Percentiles rank a stretch among this genome's conserved stretches.
These are phyloP conservation scores for Dactylellina leptospora DNA, from an alignment of 2,329 filamentous ascomycete genomes.

Conservation along the genomic window DNA sequence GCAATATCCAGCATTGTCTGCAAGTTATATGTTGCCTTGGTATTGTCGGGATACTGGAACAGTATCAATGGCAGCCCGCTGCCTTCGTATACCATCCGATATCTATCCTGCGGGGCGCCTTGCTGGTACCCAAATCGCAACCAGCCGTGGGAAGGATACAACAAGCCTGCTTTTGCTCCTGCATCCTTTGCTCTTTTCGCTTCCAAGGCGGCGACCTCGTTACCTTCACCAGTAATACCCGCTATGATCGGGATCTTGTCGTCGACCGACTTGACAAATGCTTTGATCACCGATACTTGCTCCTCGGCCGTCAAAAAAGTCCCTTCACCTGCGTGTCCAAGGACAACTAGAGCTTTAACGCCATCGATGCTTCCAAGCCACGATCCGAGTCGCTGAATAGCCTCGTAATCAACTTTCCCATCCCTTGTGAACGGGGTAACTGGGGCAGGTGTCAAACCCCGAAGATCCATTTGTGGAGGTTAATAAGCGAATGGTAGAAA, in stretches of 20 bases:
- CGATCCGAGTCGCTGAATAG: constrained; percentile 66
- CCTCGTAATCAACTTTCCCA: constrained; percentile 65
- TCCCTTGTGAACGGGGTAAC: constrained; percentile 66
- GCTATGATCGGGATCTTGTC: constrained; percentile 66
- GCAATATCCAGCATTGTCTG: constrained; percentile 67
- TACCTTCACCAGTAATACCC: constrained; percentile 66
- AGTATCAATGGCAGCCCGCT: constrained; percentile 65
- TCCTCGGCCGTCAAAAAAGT: constrained; percentile 66
- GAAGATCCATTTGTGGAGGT: constrained; percentile 61
- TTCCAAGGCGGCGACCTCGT: constrained; percentile 66
- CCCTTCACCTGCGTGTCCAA: constrained; percentile 67
- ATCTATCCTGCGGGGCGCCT: constrained; percentile 66
- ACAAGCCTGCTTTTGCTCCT: constrained; percentile 65
- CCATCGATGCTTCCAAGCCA: constrained; percentile 66
- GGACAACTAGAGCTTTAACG: constrained; percentile 66
- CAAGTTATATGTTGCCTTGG: constrained; percentile 66
- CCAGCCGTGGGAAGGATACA: constrained; percentile 68
- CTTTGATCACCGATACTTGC: constrained; percentile 65
- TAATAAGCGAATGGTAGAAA: background rate
- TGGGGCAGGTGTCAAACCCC: constrained; percentile 65
- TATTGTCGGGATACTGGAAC: constrained; percentile 67
- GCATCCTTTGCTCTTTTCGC: constrained; percentile 65
- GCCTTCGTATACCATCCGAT: constrained; percentile 65
- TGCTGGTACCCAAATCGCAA: constrained; percentile 67
- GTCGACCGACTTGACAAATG: constrained; percentile 66